Conservation (phyloP, 805 yeast species). For the Zygosaccharomyces bisporus region DNA sequence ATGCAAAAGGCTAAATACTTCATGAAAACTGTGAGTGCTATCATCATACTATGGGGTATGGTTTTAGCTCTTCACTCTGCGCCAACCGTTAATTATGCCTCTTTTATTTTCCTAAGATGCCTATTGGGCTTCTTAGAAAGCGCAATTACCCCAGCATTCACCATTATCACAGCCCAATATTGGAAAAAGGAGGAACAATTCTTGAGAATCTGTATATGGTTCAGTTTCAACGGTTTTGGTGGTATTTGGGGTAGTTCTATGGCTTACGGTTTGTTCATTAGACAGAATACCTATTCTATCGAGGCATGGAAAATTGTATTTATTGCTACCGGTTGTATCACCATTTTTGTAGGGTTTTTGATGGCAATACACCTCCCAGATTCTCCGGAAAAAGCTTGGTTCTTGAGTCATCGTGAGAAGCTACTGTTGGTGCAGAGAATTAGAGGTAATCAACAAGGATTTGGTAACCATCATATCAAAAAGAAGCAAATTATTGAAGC, state of each 20-base stretch:
- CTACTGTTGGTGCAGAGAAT: constrained; percentile 45
- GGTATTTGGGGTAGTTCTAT: constrained; percentile 46
- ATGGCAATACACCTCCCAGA: constrained; percentile 49
- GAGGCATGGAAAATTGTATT: constrained; percentile 56
- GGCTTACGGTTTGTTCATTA: constrained; percentile 45
- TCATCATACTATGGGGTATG: constrained; percentile 54
- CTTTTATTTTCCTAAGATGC: constrained; percentile 43
- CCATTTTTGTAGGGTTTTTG: constrained; percentile 45
- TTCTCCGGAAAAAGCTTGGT: constrained; percentile 46
- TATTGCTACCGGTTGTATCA: constrained; percentile 53
- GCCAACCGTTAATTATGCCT: constrained; percentile 39
- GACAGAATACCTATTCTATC: constrained; percentile 38
- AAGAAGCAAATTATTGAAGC: constrained; percentile 49
- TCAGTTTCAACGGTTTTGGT: constrained; percentile 42
- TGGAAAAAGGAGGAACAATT: constrained; percentile 44
- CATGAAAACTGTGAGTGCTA: constrained; percentile 44
- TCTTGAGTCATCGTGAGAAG: constrained; percentile 43
- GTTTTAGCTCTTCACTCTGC: constrained; percentile 47
- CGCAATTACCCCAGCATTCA: constrained; percentile 50
- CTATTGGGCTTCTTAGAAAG: constrained; percentile 47
- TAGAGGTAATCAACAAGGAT: constrained; percentile 50
- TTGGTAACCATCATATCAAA: constrained; percentile 50
- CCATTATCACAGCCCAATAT: constrained; percentile 51
- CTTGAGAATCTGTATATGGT: constrained; percentile 39
- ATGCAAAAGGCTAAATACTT: constrained; percentile 50